Conservation (phyloP, 2,329 filamentous ascomycete species). For the Clarireedia monteithiana region DNA sequence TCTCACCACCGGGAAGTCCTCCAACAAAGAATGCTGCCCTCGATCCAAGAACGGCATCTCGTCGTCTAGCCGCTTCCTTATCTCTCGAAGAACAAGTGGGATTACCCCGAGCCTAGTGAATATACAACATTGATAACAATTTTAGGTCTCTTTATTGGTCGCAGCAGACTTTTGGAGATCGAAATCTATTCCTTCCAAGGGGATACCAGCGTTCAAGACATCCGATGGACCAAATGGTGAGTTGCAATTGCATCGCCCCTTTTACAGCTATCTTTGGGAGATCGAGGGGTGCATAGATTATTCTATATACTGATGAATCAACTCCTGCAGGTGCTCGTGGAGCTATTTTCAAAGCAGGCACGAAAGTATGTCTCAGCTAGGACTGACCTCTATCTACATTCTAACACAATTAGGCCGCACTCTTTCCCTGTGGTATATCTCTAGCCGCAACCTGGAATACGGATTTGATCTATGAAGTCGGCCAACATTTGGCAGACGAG, state of each 20-base stretch:
- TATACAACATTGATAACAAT: slow-evolving; percentile 8
- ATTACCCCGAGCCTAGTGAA: neutral
- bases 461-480: slow-evolving; percentile 60
- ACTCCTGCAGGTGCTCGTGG: slow-evolving; percentile 42
- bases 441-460: slow-evolving; percentile 75
- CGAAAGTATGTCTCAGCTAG: slow-evolving; percentile 37
- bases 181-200: slow-evolving; percentile 52
- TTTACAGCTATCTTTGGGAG: neutral
- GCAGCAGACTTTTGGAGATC: slow-evolving; percentile 66
- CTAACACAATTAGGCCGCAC: slow-evolving; percentile 48
- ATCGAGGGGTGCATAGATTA: neutral
- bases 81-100: slow-evolving; percentile 28
- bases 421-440: slow-evolving; percentile 73
- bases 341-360: slow-evolving; percentile 60
- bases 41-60: slow-evolving; percentile 19
- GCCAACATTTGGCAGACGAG: slow-evolving; percentile 64
- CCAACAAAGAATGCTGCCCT: slow-evolving; percentile 13
- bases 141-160: slow-evolving; percentile 48
- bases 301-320: neutral
- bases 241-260: neutral
- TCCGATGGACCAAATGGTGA: slow-evolving; percentile 61
- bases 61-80: slow-evolving; percentile 23
- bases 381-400: neutral
- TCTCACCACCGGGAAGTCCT: slow-evolving; percentile 23
- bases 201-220: slow-evolving; percentile 57